phyloP scores from a whole-genome alignment of 2,329 filamentous ascomycete genomes.

The Alternaria rosae region DNA sequence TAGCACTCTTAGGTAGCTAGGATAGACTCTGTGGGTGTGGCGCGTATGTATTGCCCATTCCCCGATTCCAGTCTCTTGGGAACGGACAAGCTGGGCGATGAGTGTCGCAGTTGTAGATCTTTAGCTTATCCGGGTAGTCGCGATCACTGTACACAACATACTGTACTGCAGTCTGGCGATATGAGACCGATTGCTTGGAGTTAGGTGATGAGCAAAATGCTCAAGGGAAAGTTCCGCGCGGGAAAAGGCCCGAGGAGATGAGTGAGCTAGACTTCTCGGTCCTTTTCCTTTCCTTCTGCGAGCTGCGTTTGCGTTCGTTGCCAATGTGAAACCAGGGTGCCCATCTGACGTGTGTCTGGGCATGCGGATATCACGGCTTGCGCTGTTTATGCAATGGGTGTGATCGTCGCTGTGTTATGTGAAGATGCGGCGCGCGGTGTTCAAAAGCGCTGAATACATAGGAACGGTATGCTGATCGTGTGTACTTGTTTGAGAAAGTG shows the following conservation, averaged over 20 bases:
- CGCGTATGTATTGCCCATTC: neutral
- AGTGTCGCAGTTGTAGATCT: neutral
- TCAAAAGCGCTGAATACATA: neutral
- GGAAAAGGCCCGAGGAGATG: neutral
- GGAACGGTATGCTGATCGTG: neutral
- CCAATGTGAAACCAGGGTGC: neutral
- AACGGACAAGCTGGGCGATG: neutral
- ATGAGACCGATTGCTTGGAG: neutral
- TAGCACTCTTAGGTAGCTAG: neutral
- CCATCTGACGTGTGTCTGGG: conserved; percentile 1
- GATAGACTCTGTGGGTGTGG: neutral
- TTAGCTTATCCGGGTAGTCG: neutral
- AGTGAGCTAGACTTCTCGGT: neutral
- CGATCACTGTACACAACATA: neutral
- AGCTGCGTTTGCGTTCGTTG: neutral
- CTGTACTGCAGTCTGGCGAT: neutral
- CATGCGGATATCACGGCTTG: neutral
- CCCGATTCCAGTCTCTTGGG: neutral
- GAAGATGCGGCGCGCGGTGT: neutral
- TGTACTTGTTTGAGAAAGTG: neutral
- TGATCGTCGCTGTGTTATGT: neutral
- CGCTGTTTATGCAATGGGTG: neutral
- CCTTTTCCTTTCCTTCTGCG: neutral
- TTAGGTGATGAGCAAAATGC: neutral
- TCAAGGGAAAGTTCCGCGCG: neutral